Conservation (phyloP, 164 flowering plant species). For the Nymphaea thermarum region DNA sequence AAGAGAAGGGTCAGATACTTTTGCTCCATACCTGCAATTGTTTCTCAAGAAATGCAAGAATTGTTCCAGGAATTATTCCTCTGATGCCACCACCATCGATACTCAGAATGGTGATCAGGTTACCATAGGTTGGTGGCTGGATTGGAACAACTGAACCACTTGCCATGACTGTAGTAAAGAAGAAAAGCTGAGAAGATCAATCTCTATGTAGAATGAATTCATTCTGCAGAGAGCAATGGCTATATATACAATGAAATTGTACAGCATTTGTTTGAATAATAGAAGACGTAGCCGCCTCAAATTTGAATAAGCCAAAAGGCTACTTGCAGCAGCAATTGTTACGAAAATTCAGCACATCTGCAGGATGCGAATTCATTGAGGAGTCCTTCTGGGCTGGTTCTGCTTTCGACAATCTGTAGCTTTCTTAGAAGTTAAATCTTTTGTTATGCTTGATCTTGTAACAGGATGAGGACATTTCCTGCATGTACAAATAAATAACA, state of each 20-base stretch:
- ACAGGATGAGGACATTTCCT: neutral
- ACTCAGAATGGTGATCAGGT: constrained; percentile 24
- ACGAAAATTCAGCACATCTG: too few species aligned
- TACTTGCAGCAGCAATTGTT: neutral
- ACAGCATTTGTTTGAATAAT: neutral
- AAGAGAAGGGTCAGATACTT: neutral
- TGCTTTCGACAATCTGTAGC: too few species aligned
- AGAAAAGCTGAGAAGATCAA: neutral
- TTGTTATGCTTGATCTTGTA: neutral
- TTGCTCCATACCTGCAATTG: constrained; percentile 17
- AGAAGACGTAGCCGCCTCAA: neutral
- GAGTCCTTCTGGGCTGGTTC: too few species aligned
- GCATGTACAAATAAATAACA: neutral
- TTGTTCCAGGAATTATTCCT: constrained; percentile 26
- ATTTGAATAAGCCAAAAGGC: neutral
- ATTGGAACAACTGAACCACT: neutral
- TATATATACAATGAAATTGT: neutral
- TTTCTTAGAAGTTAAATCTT: too few species aligned
- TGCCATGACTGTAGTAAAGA: neutral
- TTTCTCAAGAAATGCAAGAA: constrained; percentile 20
- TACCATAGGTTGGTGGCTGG: constrained; percentile 21
- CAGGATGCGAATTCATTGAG: too few species aligned
- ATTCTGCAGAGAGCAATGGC: neutral
- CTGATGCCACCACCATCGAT: constrained; percentile 34
- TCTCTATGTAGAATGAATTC: neutral